Evolutionary conservation across 192 early-diverging fungal genomes (phyloP), one percentile per base, ranked within the genome.

Genomic region (Dissophora globulifera): DNA sequence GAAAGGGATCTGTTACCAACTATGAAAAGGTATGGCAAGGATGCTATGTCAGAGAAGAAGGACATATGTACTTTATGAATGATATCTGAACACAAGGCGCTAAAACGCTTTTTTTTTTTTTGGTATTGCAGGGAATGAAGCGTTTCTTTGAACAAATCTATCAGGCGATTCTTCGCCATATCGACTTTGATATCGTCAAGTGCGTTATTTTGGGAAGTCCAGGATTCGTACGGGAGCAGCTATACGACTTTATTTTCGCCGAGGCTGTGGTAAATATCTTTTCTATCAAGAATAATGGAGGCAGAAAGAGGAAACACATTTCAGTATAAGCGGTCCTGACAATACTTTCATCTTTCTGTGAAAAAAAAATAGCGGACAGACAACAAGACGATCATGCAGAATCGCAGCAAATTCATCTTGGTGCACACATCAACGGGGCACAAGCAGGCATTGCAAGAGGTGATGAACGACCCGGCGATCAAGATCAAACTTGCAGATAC

Each of bases 171-270:
- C 76, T 94, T 61, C 86, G 90, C 41, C 93, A 95, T 74, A 79
- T 99, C 17, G 90, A 98, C 78, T 96, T 99, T 85, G 86, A 89
- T 43, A 83, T 99, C 47, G 88, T 98, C 70, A 99, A 98, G 68
- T 96, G 92, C n/a, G 83, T 98, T 13, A 95, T 99, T 50, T 70
- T 99, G 17, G 96, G 93, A 35, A 97, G 96, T 74, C 98, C 98
- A 27, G 98, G 96, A 32, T 99, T 98, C 87, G 89, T 92, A 17
- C 78, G 95, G 83, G 96, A 98, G 56, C 89, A 92, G 79, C 79
- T 98, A 35, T 93, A 89, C 71, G 83, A 92, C 13, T 93, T 93
- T 72, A 94, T 99, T 50, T 86, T 96, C 67, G 89, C 88, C 27
- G 86, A 90, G 31, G 95, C 98, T 2, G 83, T 93, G 59, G 87